Evolutionary conservation across 2,329 filamentous ascomycete species (phyloP).

Genomic region (Blastomyces parvus): DNA sequence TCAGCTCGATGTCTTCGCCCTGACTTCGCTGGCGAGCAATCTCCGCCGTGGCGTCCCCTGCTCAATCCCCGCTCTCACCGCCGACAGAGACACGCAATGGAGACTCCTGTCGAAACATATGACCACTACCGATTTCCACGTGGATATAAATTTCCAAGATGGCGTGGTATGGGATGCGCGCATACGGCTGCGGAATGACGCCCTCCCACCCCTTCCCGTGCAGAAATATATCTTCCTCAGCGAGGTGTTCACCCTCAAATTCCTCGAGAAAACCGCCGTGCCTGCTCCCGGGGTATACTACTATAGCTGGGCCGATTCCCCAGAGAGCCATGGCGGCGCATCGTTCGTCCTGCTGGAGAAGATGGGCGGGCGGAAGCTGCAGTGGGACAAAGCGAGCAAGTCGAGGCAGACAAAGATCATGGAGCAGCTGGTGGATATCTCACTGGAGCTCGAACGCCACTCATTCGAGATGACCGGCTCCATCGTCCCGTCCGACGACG

Average conservation of each 20-base stretch:
- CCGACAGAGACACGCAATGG: not conserved
- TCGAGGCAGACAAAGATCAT: slow-evolving; percentile 4
- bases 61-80: slow-evolving; percentile 3
- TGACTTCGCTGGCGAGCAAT: slow-evolving; percentile 4
- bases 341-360: slow-evolving; percentile 6
- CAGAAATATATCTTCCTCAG: slow-evolving; percentile 7
- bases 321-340: slow-evolving; percentile 1
- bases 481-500: slow-evolving; percentile 7
- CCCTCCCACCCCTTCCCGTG: slow-evolving; percentile 3
- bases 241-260: slow-evolving; percentile 6
- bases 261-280: slow-evolving; percentile 6
- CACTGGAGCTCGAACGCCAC: slow-evolving; percentile 5
- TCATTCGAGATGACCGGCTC: slow-evolving; percentile 7
- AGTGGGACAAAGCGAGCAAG: slow-evolving; percentile 3
- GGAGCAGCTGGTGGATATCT: slow-evolving; percentile 6
- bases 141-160: slow-evolving; percentile 8
- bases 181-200: slow-evolving; percentile 4
- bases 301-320: slow-evolving; percentile 3
- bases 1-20: not conserved
- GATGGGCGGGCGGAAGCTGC: slow-evolving; percentile 1
- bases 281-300: slow-evolving; percentile 7
- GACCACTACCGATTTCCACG: not conserved
- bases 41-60: slow-evolving; percentile 5
- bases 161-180: slow-evolving; percentile 7
- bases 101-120: not conserved